Conservation (phyloP, 2,329 filamentous ascomycete genomes). For the Trichoderma simmonsii region DNA sequence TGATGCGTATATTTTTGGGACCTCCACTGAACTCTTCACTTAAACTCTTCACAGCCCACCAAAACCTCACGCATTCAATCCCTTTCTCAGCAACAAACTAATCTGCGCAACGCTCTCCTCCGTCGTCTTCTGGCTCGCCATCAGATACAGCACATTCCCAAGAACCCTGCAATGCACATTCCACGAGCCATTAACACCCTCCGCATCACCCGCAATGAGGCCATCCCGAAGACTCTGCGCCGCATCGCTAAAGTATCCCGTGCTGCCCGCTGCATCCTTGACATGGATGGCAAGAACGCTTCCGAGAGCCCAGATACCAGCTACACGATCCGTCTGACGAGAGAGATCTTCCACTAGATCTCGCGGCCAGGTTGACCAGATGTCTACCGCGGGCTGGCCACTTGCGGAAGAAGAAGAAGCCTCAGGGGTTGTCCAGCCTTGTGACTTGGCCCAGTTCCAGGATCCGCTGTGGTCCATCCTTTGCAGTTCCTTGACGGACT, state of each 20-base stretch:
- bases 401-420: not conserved
- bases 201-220: conserved; percentile 27
- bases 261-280: conserved; percentile 37
- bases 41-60: not conserved
- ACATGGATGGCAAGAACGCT: conserved; percentile 67
- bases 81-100: conserved; percentile 15
- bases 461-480: conserved; percentile 52
- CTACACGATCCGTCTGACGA: conserved; percentile 47
- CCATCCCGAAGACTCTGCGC: conserved; percentile 42
- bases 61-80: not conserved
- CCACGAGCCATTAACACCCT: conserved; percentile 35
- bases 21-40: not conserved
- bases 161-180: conserved; percentile 54
- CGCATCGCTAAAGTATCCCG: conserved; percentile 47
- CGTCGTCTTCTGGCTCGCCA: conserved; percentile 49
- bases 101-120: conserved; percentile 31
- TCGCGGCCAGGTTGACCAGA: conserved; percentile 71
- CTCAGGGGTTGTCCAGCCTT: conserved; percentile 38
- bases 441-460: conserved; percentile 55
- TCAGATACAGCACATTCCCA: conserved; percentile 58
- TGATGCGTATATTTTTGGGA: not conserved
- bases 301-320: conserved; percentile 69
- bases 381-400: not conserved
- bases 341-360: conserved; percentile 60
- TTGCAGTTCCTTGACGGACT: conserved; percentile 58